Evolutionary conservation across 1,284 basidiomycete species (phyloP).

Genomic region (Malassezia obtusa): DNA sequence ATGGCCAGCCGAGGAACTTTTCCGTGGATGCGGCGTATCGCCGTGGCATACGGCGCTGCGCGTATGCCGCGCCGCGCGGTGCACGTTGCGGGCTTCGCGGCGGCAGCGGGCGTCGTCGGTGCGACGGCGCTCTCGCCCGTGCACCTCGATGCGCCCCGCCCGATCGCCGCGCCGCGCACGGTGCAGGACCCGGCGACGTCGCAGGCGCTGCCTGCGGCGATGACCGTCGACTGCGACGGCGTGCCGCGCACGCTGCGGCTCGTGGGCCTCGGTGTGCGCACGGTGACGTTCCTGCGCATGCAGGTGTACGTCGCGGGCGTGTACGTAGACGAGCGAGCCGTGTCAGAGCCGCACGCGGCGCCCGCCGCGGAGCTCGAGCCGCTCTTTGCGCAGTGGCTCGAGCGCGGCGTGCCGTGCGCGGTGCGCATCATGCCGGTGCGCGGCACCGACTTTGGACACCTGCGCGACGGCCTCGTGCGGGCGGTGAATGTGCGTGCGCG

Average conservation of each 20-base stretch:
- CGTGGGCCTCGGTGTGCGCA: constrained; percentile 70
- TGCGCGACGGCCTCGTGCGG: constrained; percentile 71
- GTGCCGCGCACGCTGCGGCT: constrained; percentile 53
- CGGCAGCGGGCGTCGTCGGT: neutral
- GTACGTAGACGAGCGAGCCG: constrained; percentile 58
- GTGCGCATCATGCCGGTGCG: constrained; percentile 60
- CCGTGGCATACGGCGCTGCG: no score
- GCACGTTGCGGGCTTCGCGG: no score
- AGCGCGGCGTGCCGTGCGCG: constrained; percentile 23
- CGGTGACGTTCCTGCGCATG: constrained; percentile 68
- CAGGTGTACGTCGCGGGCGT: constrained; percentile 76
- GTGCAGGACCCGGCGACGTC: constrained; percentile 6
- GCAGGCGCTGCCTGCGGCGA: neutral
- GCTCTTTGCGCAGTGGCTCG: constrained; percentile 18
- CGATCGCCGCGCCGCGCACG: neutral
- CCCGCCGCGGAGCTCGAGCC: constrained; percentile 16
- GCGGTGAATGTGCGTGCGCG: constrained; percentile 61
- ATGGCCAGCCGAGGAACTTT: neutral
- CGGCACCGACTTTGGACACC: constrained; percentile 66
- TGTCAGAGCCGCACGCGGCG: neutral
- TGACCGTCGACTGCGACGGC: neutral
- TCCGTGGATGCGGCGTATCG: neutral
- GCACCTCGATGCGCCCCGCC: constrained; percentile 7
- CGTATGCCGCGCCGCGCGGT: no score
- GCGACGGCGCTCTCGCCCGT: neutral